phyloP scores from a whole-genome alignment of 208 protist genomes.

The Wallacemonas collosoma region DNA sequence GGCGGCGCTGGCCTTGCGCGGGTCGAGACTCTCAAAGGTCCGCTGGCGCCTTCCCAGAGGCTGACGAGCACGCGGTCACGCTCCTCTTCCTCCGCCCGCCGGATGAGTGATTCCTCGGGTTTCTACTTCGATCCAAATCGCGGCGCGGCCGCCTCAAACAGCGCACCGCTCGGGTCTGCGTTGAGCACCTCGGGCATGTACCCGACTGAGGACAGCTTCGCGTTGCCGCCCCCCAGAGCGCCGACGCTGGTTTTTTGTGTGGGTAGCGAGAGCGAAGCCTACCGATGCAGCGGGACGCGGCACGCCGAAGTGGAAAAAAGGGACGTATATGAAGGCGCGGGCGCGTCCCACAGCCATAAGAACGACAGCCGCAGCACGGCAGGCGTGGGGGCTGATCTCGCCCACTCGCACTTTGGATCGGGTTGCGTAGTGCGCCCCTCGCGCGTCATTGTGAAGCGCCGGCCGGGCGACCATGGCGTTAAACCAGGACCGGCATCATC shows the following conservation, averaged over 20 bases:
- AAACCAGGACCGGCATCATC: neutral
- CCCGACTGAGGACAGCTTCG: constrained; percentile 14
- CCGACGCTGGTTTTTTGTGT: constrained; percentile 10
- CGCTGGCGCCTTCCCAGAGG: neutral
- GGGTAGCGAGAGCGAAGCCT: neutral
- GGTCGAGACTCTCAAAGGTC: neutral
- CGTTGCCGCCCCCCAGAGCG: neutral
- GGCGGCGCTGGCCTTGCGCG: neutral
- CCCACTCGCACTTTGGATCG: neutral
- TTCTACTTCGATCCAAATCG: neutral
- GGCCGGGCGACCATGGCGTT: constrained; percentile 2
- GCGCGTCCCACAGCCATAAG: neutral
- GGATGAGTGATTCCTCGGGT: neutral
- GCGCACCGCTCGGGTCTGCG: neutral
- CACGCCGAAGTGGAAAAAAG: too few relatives aligned
- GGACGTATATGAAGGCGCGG: too few relatives aligned
- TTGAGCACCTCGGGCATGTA: constrained; percentile 14
- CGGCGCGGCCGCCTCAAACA: too few relatives aligned
- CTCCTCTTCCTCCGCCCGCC: neutral
- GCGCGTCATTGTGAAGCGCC: constrained; percentile 16
- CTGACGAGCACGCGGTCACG: neutral
- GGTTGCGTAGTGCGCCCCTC: constrained; percentile 1
- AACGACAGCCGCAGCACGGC: neutral
- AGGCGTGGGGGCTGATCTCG: too few relatives aligned
- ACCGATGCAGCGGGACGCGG: neutral